Conservation (phyloP, 164 flowering plant genomes). For the Santalum album region DNA sequence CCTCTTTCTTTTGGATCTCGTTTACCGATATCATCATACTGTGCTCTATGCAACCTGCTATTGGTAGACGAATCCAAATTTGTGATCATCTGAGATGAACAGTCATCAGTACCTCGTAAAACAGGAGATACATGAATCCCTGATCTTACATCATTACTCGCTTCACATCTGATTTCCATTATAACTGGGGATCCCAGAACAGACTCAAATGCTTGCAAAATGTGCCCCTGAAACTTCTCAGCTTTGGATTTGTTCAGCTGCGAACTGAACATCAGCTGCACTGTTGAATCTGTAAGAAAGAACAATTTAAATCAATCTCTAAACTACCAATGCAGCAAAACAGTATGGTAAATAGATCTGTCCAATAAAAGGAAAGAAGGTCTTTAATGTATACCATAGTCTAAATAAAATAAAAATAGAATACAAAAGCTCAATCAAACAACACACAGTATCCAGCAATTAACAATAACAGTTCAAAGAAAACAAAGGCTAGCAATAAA, state of each 20-base stretch:
- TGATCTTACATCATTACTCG: conserved; percentile 26
- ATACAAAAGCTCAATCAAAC: too few relatives aligned
- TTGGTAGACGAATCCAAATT: conserved; percentile 10
- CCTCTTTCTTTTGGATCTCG: conserved; percentile 17
- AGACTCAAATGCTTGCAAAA: conserved; percentile 84
- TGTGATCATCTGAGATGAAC: conserved; percentile 21
- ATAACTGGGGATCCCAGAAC: conserved; percentile 72
- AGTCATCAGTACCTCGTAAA: conserved; percentile 26
- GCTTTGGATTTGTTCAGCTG: conserved; percentile 56
- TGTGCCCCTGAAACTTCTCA: conserved; percentile 56
- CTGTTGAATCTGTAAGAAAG: conserved; percentile 67
- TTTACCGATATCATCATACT: conserved; percentile 15
- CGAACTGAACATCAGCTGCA: conserved; percentile 71
- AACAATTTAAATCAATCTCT: conserved; percentile 6
- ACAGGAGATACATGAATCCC: conserved; percentile 23
- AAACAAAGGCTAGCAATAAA: too few relatives aligned
- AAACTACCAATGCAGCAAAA: not conserved
- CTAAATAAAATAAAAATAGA: too few relatives aligned
- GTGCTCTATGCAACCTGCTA: conserved; percentile 14
- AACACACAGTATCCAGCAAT: too few relatives aligned
- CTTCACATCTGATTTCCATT: conserved; percentile 66
- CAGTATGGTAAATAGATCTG: too few relatives aligned
- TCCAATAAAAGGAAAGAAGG: too few relatives aligned
- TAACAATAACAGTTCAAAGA: too few relatives aligned
- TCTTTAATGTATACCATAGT: too few relatives aligned